Percentiles rank a stretch among this genome's conserved stretches.
These are phyloP conservation scores for Farysia itapuensis DNA, from an alignment of 1,284 basidiomycete genomes.

Conservation along the genomic window DNA sequence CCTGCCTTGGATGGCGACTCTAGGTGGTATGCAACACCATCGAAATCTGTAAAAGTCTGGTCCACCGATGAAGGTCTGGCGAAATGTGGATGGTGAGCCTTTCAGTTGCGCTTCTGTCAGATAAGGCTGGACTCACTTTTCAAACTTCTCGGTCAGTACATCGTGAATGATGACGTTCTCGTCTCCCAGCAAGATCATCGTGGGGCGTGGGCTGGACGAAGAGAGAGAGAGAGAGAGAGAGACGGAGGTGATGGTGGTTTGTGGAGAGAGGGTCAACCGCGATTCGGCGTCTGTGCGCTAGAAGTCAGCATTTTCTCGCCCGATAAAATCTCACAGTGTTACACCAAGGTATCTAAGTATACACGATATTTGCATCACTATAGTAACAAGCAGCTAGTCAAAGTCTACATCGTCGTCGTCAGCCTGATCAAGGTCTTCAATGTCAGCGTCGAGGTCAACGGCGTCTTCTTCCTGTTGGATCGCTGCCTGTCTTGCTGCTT, in stretches of 20 bases:
- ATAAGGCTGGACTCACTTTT: constrained; percentile 68
- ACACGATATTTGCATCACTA: too few species aligned
- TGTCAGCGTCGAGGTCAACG: constrained; percentile 42
- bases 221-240: too few species aligned
- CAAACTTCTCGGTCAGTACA: constrained; percentile 83
- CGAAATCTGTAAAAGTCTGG: constrained; percentile 95
- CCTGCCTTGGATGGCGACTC: constrained; percentile 71
- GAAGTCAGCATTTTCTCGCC: too few species aligned
- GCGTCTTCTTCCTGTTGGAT: constrained; percentile 32
- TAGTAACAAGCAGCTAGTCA: too few species aligned
- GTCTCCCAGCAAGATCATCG: constrained; percentile 56
- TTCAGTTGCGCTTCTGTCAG: constrained; percentile 1
- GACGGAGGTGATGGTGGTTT: too few species aligned
- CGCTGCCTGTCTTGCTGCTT: constrained; percentile 24
- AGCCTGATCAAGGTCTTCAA: constrained; percentile 46
- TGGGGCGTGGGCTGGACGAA: too few species aligned
- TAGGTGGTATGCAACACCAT: constrained; percentile 91
- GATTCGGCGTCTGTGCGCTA: too few species aligned
- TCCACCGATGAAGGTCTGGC: constrained; percentile 82
- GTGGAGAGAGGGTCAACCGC: too few species aligned
- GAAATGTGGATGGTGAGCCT: not conserved
- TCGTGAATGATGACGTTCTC: constrained; percentile 80
- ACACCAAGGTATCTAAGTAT: too few species aligned
- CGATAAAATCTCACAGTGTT: too few species aligned
- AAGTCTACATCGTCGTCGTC: constrained; percentile 38